phyloP scores from a whole-genome alignment of 148 eudicot species.

The Amaranthus cruentus region DNA sequence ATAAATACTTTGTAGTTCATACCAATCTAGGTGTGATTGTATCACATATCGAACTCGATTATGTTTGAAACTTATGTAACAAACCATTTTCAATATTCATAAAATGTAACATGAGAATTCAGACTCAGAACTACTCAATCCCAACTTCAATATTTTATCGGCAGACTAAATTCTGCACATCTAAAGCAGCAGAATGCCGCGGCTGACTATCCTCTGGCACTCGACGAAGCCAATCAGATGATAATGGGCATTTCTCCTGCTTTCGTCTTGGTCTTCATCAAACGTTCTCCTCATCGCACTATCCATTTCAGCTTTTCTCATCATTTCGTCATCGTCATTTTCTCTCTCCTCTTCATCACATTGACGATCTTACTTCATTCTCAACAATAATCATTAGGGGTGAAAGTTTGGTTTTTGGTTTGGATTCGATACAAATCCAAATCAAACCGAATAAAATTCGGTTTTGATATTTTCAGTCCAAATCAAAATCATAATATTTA shows the following conservation, averaged over 20 bases:
- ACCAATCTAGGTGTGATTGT: no score
- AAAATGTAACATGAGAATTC: neutral
- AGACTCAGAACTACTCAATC: neutral
- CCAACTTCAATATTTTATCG: neutral
- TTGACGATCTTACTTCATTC: constrained; percentile 41
- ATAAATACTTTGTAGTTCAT: no score
- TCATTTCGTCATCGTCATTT: constrained; percentile 34
- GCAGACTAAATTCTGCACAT: neutral
- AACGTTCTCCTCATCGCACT: constrained; percentile 51
- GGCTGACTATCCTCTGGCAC: constrained; percentile 51
- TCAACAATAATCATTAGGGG: constrained; percentile 1
- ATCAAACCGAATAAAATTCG: no score
- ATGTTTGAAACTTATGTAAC: neutral
- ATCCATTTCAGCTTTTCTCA: constrained; percentile 32
- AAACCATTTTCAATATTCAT: neutral
- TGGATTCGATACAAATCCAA: no score
- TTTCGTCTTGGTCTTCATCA: constrained; percentile 71
- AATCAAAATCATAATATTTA: no score
- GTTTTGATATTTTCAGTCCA: no score
- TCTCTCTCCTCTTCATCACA: constrained; percentile 26
- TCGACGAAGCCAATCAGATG: constrained; percentile 57
- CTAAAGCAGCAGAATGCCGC: constrained; percentile 21
- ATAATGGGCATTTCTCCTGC: constrained; percentile 52
- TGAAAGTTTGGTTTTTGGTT: no score
- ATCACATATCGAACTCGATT: neutral